Evolutionary conservation across 305 asterid genomes (phyloP).

Genomic region (Vinca major): DNA sequence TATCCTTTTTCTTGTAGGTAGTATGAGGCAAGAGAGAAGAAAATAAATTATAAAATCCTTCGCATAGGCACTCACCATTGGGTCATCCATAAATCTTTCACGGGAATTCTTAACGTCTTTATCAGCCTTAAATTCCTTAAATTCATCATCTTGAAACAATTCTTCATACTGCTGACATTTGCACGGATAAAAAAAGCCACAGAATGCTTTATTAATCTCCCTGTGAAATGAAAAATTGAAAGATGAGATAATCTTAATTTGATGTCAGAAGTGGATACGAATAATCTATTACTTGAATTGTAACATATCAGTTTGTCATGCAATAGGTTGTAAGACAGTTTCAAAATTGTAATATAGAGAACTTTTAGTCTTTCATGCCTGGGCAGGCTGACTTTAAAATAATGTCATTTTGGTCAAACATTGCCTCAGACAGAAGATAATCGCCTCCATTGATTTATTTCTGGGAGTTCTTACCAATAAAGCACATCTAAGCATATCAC

Average conservation of each 20-base stretch:
- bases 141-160: constrained; percentile 21
- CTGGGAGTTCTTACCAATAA: neutral
- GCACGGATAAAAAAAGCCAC: constrained; percentile 54
- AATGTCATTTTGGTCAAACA: neutral
- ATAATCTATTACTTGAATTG: neutral
- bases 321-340: neutral
- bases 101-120: constrained; percentile 4
- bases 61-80: constrained; percentile 15
- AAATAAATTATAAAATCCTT: neutral
- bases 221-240: constrained; percentile 20
- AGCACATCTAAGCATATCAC: neutral
- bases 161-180: constrained; percentile 24
- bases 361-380: neutral
- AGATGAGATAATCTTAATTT: neutral
- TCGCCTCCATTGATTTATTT: neutral
- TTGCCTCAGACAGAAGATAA: neutral
- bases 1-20: neutral
- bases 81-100: constrained; percentile 14
- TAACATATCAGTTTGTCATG: neutral
- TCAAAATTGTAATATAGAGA: neutral
- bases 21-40: neutral
- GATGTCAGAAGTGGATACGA: neutral
- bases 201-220: constrained; percentile 76
- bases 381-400: neutral
- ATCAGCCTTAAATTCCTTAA: constrained; percentile 15